These are phyloP conservation scores for Amanita pseudoporphyria DNA, from an alignment of 768 basidiomycete species.

Conservation along the genomic window DNA sequence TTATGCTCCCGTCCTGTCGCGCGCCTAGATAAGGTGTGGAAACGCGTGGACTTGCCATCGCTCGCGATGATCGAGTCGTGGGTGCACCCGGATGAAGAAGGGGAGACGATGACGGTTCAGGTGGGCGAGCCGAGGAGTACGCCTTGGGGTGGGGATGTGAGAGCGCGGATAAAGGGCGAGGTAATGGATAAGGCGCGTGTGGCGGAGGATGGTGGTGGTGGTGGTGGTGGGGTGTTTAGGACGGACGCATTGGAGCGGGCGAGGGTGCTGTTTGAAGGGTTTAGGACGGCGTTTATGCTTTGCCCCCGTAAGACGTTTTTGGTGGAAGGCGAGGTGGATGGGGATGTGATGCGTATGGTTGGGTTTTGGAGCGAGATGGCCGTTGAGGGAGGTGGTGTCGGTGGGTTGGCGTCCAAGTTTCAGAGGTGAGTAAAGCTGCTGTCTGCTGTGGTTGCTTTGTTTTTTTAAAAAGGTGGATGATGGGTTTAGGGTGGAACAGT, in stretches of 20 bases:
- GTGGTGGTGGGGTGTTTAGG: slow-evolving; percentile 32
- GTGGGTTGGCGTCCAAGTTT: slow-evolving; percentile 45
- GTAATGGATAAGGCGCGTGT: slow-evolving; percentile 36
- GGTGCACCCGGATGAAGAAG: slow-evolving; percentile 36
- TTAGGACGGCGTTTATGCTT: slow-evolving; percentile 39
- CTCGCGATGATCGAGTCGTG: slow-evolving; percentile 55
- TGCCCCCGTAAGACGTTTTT: slow-evolving; percentile 35
- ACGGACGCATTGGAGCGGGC: slow-evolving; percentile 31
- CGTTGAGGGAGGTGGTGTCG: slow-evolving; percentile 26
- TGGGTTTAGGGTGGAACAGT: slow-evolving; percentile 55
- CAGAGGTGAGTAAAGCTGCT: slow-evolving; percentile 38
- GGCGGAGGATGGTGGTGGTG: slow-evolving; percentile 14
- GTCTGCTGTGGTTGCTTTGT: background rate
- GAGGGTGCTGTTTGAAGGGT: slow-evolving; percentile 39
- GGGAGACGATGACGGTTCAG: slow-evolving; percentile 7
- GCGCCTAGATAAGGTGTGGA: slow-evolving; percentile 73
- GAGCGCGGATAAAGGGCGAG: slow-evolving; percentile 33
- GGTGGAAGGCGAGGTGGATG: slow-evolving; percentile 28
- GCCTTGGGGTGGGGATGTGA: slow-evolving; percentile 63
- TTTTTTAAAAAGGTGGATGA: slow-evolving; percentile 1
- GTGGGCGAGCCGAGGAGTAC: slow-evolving; percentile 39
- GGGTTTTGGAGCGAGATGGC: slow-evolving; percentile 48
- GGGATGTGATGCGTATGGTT: slow-evolving; percentile 41
- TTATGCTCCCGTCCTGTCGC: slow-evolving; percentile 69
- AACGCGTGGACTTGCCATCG: slow-evolving; percentile 53